phyloP scores from a whole-genome alignment of 345 rosid species.

The Melaleuca alternifolia region DNA sequence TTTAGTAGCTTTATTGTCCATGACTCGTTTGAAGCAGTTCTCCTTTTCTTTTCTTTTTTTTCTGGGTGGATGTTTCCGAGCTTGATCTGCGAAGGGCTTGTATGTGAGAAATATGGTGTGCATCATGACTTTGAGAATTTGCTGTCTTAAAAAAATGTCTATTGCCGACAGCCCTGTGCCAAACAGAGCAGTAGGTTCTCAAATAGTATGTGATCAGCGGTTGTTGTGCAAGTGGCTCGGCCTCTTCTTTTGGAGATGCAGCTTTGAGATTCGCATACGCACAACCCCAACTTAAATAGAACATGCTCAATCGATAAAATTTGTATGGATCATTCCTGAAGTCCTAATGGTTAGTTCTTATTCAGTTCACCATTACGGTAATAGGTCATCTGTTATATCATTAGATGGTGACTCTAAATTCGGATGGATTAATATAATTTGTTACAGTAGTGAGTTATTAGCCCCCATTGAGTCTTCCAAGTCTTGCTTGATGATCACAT shows the following conservation, averaged over 20 bases:
- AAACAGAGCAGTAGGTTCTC: neutral
- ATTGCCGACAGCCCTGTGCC: neutral
- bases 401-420: neutral
- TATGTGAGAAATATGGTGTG: neutral
- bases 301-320: neutral
- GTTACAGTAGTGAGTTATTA: neutral
- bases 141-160: neutral
- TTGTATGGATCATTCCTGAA: neutral
- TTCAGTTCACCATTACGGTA: neutral
- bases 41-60: neutral
- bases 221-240: neutral
- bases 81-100: neutral
- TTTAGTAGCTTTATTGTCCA: slow-evolving; percentile 13
- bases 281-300: neutral
- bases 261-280: neutral
- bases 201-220: neutral
- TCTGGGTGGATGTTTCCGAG: neutral
- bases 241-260: neutral
- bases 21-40: neutral
- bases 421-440: neutral
- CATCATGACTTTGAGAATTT: neutral
- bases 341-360: neutral
- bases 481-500: neutral
- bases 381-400: neutral
- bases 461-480: neutral